Conservation (phyloP, 2,329 filamentous ascomycete genomes). For the Neopestalotiopsis sp. region DNA sequence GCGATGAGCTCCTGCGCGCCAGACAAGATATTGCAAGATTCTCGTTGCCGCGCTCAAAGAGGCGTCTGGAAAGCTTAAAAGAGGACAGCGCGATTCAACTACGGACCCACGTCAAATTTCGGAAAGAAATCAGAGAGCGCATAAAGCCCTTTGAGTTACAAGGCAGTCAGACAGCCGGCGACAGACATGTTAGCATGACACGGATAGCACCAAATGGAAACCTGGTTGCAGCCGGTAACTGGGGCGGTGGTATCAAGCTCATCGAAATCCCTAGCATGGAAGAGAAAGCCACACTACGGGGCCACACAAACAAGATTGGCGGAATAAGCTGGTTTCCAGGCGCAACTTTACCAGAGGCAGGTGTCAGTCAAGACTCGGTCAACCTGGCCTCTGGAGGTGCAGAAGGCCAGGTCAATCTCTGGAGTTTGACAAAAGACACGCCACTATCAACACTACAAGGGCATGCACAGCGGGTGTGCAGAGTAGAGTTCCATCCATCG, state of each 20-base stretch:
- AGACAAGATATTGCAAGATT: slow-evolving; percentile 81
- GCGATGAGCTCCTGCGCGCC: slow-evolving; percentile 74
- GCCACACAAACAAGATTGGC: slow-evolving; percentile 87
- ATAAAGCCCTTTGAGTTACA: slow-evolving; percentile 87
- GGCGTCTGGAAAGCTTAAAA: slow-evolving; percentile 77
- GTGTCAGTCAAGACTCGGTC: slow-evolving; percentile 73
- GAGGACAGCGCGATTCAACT: slow-evolving; percentile 83
- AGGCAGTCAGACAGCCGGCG: slow-evolving; percentile 90
- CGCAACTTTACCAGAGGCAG: slow-evolving; percentile 74
- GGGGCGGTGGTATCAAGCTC: slow-evolving; percentile 87
- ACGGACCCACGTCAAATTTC: slow-evolving; percentile 89
- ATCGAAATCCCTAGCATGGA: slow-evolving; percentile 84
- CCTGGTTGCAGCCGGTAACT: slow-evolving; percentile 87
- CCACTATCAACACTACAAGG: slow-evolving; percentile 83
- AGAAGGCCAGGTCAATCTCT: slow-evolving; percentile 86
- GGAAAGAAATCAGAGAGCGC: slow-evolving; percentile 85
- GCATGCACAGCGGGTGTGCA: slow-evolving; percentile 85
- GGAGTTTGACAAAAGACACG: slow-evolving; percentile 86
- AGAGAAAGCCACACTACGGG: slow-evolving; percentile 76
- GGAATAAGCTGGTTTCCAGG: slow-evolving; percentile 91
- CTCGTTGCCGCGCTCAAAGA: slow-evolving; percentile 82
- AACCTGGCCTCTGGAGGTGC: slow-evolving; percentile 92
- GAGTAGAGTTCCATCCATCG: slow-evolving; percentile 93
- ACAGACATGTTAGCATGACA: slow-evolving; percentile 89
- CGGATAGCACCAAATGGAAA: slow-evolving; percentile 87